Evolutionary conservation across 2,329 filamentous ascomycete genomes (phyloP).

Genomic region (Pyrenochaeta sp.): DNA sequence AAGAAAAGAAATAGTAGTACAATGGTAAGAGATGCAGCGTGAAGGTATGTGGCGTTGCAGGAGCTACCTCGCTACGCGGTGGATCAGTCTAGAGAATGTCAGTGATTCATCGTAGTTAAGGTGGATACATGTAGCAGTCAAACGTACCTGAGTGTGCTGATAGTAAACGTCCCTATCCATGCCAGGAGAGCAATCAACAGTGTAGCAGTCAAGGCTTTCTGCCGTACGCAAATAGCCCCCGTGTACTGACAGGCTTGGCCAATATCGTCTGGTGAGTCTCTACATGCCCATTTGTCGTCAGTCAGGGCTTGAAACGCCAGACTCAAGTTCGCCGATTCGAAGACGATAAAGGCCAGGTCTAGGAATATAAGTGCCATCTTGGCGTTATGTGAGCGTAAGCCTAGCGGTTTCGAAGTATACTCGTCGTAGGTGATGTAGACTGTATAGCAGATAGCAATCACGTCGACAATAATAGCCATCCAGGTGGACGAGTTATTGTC

Average conservation of each 20-base stretch:
- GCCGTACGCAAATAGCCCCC: constrained; percentile 64
- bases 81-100: constrained; percentile 32
- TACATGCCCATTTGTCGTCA: constrained; percentile 65
- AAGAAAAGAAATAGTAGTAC: constrained; percentile 2
- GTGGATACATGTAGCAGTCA: background rate
- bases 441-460: constrained; percentile 87
- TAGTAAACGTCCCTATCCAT: constrained; percentile 90
- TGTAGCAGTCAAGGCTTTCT: constrained; percentile 78
- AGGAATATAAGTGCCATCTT: constrained; percentile 91
- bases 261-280: constrained; percentile 19
- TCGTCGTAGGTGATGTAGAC: constrained; percentile 96
- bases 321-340: constrained; percentile 91
- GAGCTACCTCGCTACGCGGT: constrained; percentile 41
- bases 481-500: constrained; percentile 70
- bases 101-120: constrained; percentile 4
- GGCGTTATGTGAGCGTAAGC: constrained; percentile 80
- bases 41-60: background rate
- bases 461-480: constrained; percentile 89
- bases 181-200: constrained; percentile 82
- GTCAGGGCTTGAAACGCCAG: constrained; percentile 86
- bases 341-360: constrained; percentile 96
- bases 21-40: background rate
- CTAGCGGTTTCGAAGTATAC: constrained; percentile 92
- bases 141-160: constrained; percentile 65
- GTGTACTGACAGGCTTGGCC: constrained; percentile 36